Base-by-base conservation (phyloP, 345 rosid species). In the Boechera stricta region DNA sequence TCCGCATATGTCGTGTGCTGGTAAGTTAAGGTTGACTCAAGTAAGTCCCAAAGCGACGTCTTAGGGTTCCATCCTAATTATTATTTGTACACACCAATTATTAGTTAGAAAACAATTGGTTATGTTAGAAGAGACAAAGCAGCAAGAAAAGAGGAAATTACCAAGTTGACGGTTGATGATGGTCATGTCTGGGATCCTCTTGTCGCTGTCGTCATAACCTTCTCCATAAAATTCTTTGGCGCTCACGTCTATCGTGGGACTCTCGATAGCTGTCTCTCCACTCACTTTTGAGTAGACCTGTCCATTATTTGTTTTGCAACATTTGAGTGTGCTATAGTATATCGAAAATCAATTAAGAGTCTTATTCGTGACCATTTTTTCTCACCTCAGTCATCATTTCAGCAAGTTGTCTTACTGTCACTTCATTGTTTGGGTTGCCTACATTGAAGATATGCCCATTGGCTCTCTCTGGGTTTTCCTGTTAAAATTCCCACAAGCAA, bases 391-490 rank as follows among this genome's bases (percentile, higher is more conserved):
- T 86, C 99, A 96, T 96, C 97, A 96, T 93, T 78, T 96, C 99
- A 72, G 96, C 98, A 66, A 96, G 98, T 85, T 96, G 99, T 81
- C 92, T 81, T 38, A 96, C 99, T 12, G 99, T 91, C 26, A 93
- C 99, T 88, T 96, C 99, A 73, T 92, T 96, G 88, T 96, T 67
- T 39, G 99, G 99, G 84, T 96, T 93, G 81, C 99, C 99, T n/a
- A 96, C 99, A 74, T 91, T 96, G 81, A 96, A 96, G 77, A 91
- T 95, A 32, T 95, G 97, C 54, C 98, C 92, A 81, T 93, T 95
- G 68, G 97, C 94, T 82, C 99, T 85, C 51, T 78, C 89, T 31
- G 99, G 95, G 77, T 96, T 96, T 90, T 96, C 99, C 99, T 96
- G 80, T 45, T 38, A 10, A 73, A 62, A 32, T 26, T 44, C 12